Base-by-base conservation (phyloP, 768 basidiomycete species). In the Boletellus ananiceps region DNA sequence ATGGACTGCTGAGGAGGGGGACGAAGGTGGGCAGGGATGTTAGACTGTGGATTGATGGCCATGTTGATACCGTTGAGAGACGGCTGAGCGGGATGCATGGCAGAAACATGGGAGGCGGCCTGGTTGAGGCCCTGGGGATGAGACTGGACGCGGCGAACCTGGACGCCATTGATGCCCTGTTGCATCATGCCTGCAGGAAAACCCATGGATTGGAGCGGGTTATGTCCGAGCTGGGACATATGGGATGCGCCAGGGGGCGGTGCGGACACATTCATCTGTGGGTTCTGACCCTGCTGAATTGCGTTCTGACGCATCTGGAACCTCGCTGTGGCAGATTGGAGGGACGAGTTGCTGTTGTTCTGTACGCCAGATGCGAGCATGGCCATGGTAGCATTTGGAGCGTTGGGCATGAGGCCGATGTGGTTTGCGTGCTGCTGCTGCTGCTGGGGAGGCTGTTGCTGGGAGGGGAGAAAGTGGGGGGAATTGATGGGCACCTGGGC, bases 111-210 rank as follows among this genome's bases (percentile, higher is more conserved):
- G 25, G 54, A 65, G 42, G 62, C 67, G 13, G 64, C 53, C 35
- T 74, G 69, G 56, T 70, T 75, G 50, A 76, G 57, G 64, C 57
- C 65, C 53, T 77, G 74, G 5, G 81, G 75, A 65, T 85, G 83
- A 18, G 83, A 80, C 50, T 72, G 67, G n/a, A 75, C 76, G 59
- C 84, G 78, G 50, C 84, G 78, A 40, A 77, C 63, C 16, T 54
- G 57, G 39, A 62, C 62, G 36, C 70, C 66, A 53, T 65, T 67
- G 4, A 63, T 63, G 49, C 62, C 67, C 54, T 68, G 71, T 57
- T 64, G 70, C 67, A 79, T 72, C 59, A 74, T 70, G 54, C 58
- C 64, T 39, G 66, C 65, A 46, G 70, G 66, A 59, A 78, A 79
- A 42, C 57, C 61, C 67, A 77, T 72, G 55, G 61, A 50, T 58